Base-by-base conservation (phyloP, 2,329 filamentous ascomycete genomes). In the Diaporthe ilicicola region DNA sequence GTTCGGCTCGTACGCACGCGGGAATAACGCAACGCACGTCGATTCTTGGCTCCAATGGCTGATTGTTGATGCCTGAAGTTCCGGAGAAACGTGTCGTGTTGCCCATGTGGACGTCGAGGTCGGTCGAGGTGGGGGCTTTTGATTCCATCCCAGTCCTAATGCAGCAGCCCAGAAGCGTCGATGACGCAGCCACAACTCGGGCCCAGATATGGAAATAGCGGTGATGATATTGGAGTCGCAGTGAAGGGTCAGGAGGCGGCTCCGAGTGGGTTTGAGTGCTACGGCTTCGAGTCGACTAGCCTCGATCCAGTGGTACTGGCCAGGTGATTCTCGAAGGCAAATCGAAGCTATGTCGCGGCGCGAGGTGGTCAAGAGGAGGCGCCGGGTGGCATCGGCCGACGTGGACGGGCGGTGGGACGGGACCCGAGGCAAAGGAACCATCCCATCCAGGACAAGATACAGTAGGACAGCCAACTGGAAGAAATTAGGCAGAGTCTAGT, bases 361-460 rank as follows among this genome's bases (percentile, higher is more conserved):
- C 19, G 7, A 10, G 19, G 19, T 29, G 29, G 50, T 29, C 15
- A 50, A 32, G 22, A 24, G 32, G 65, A 29, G 42, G 53, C 42
- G 53, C 22, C 42, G 66, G 53, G 66, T 59, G 66, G 66, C 42
- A 68, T 68, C 22, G 53, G 66, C 32, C 53, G 32, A 50, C 59
- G 59, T 64, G n/a, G 42, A 37, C 19, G 39, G 64, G 39, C 15
- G 51, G 51, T 48, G 24, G 53, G 29, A 10, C n/a, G 24, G 44
- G 66, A 68, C 66, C 66, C 66, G 53, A 59, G 66, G 37, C 59
- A 68, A 19, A 55, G 53, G 42, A 39, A 65, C 46, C 55, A 54
- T 50, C 59, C 59, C 24, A 27, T 19, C 59, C 32, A 62, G 42
- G 19, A 34, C 42, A 12, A 22, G 39, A 24, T 27, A 22, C 4